Evolutionary conservation across 2,329 filamentous ascomycete species (phyloP), one percentile per base, ranked within the genome.

Genomic region (Fusarium sp.): DNA sequence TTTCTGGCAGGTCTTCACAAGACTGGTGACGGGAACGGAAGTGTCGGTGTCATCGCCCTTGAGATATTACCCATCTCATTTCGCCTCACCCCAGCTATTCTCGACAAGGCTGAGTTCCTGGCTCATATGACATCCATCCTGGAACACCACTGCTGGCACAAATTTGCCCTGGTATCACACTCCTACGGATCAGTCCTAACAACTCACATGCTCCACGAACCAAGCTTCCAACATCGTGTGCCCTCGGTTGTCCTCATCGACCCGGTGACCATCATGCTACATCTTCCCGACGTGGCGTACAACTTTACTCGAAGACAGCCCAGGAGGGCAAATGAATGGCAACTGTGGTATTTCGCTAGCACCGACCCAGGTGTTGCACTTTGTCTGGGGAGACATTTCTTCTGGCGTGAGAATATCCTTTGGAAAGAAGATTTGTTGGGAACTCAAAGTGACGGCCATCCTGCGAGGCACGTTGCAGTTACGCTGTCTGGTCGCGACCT

Each of bases 341-440:
- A 92, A 78, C 83, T 94, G 20, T 92, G 89, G 85, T 94, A 92
- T 75, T 93, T 93, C 78, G 92, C 90, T 11, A 89, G 87, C 50
- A 91, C 87, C 61, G 92, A 94, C 74, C 89, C 90, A 34, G 90
- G 90, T 5, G 89, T 93, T 5, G 88, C 91, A 15, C 87, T 92
- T 63, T 90, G 89, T 15, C 83, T 94, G 2, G 88, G 87, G 0
- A 84, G 92, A 7, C 87, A 91, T 75, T 93, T 94, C 82, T 93
- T 93, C 81, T 94, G 92, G 92, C 85, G 85, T 32, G 87, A 93
- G 74, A 93, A 92, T 72, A 89, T 92, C 44, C 82, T 93, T 13
- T 94, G 92, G 92, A 90, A 89, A 74, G 89, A 93, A 54, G 90
- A 93, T 69, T 79, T 93, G 51, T 71, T 86, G 41, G 66, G 51